phyloP scores from a whole-genome alignment of 495 filamentous ascomycete species.

The Acidiella bohemica region DNA sequence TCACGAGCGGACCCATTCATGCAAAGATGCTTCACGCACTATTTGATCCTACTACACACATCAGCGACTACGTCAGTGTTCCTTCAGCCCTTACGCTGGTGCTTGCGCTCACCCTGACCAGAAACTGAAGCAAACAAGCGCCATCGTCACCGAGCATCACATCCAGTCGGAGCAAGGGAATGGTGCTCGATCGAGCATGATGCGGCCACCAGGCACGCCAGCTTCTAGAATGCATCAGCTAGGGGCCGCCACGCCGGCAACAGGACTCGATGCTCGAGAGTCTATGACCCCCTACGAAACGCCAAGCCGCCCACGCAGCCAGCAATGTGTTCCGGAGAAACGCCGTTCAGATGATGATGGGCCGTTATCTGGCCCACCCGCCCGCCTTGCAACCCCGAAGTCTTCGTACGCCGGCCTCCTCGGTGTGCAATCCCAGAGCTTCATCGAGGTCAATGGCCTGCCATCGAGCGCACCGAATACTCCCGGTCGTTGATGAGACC shows the following conservation, averaged over 20 bases:
- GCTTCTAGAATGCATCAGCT: not conserved
- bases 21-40: conserved; percentile 20
- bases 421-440: conserved; percentile 4
- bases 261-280: conserved; percentile 4
- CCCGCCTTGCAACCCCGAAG: not conserved
- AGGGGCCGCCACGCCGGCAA: conserved; percentile 6
- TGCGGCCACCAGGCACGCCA: conserved; percentile 16
- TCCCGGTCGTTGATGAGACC: too few relatives aligned
- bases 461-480: conserved; percentile 12
- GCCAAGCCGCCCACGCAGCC: conserved; percentile 3
- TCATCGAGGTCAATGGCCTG: conserved; percentile 11
- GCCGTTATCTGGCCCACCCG: not conserved
- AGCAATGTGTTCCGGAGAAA: not conserved
- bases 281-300: conserved; percentile 8
- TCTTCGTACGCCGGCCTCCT: not conserved
- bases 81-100: not conserved
- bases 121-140: not conserved
- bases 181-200: too few relatives aligned
- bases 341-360: not conserved
- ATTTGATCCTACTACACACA: conserved; percentile 31
- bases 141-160: conserved; percentile 1
- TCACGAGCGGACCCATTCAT: conserved; percentile 16
- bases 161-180: too few relatives aligned
- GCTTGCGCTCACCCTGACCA: not conserved
- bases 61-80: conserved; percentile 30